These are phyloP conservation scores for Tritrichomonas foetus DNA, from an alignment of 208 protist genomes.

Conservation along the genomic window DNA sequence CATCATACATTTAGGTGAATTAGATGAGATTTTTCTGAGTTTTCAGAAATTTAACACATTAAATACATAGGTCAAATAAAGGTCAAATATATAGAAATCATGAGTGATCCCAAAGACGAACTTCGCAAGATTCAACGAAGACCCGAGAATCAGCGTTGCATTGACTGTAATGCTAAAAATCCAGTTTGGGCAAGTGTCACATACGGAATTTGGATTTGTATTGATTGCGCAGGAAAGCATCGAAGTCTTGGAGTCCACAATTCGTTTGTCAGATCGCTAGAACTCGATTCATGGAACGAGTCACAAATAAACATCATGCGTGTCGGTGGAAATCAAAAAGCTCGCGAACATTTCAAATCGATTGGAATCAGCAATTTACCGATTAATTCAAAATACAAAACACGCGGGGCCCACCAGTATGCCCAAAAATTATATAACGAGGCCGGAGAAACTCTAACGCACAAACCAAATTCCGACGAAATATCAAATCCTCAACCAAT, in stretches of 20 bases:
- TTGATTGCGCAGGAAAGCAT: constrained; percentile 55
- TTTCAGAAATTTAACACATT: too few relatives aligned
- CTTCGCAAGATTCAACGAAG: background rate
- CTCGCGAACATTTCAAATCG: background rate
- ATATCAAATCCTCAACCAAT: background rate
- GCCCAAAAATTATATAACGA: background rate
- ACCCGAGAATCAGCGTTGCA: constrained; percentile 48
- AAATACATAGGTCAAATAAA: too few relatives aligned
- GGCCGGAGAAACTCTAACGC: background rate
- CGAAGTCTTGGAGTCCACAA: constrained; percentile 51
- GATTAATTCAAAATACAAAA: background rate
- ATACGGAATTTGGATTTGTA: constrained; percentile 56
- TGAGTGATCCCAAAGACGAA: background rate
- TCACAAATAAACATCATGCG: constrained; percentile 47
- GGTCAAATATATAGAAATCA: too few relatives aligned
- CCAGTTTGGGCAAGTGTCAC: constrained; percentile 57
- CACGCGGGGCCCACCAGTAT: background rate
- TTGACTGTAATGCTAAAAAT: constrained; percentile 44
- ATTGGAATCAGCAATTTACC: background rate
- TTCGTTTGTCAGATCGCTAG: constrained; percentile 51
- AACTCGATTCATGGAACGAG: constrained; percentile 51
- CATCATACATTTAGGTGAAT: too few relatives aligned
- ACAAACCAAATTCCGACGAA: too few relatives aligned
- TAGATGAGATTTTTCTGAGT: too few relatives aligned
- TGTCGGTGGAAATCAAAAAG: background rate